Conservation (phyloP, 2,329 filamentous ascomycete genomes). For the Cladosporium phlei region DNA sequence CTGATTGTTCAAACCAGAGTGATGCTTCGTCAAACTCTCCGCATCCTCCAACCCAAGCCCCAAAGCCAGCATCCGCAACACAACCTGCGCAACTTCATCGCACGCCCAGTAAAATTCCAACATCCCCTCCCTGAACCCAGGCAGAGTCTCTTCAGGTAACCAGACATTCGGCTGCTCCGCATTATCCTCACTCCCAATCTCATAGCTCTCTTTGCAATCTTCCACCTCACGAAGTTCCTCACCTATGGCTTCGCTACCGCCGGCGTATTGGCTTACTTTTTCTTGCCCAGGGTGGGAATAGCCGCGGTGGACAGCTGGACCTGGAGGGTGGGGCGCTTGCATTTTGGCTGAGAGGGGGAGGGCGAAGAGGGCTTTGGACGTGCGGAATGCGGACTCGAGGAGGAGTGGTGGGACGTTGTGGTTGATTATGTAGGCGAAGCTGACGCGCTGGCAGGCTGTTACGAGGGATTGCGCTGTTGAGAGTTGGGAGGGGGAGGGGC, state of each 20-base stretch:
- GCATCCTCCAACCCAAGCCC: constrained; percentile 30
- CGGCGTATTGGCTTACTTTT: constrained; percentile 29
- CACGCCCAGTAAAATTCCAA: constrained; percentile 32
- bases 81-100: constrained; percentile 25
- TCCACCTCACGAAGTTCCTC: constrained; percentile 15
- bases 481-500: neutral
- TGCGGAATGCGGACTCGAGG: constrained; percentile 26
- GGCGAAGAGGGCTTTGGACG: constrained; percentile 36
- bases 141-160: constrained; percentile 43
- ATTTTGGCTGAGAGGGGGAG: constrained; percentile 34
- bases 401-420: constrained; percentile 32
- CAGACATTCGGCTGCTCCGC: constrained; percentile 44
- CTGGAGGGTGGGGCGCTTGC: constrained; percentile 37
- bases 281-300: constrained; percentile 37
- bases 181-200: constrained; percentile 44
- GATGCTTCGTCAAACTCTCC: constrained; percentile 17
- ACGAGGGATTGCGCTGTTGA: constrained; percentile 33
- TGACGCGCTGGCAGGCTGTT: constrained; percentile 34
- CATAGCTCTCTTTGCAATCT: constrained; percentile 37
- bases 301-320: constrained; percentile 36
- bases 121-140: constrained; percentile 37
- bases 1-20: constrained; percentile 23
- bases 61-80: constrained; percentile 32
- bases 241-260: constrained; percentile 14
- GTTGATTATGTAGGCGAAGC: constrained; percentile 41